Conservation (phyloP, 805 yeast species). For the Suhomyces sp. region DNA sequence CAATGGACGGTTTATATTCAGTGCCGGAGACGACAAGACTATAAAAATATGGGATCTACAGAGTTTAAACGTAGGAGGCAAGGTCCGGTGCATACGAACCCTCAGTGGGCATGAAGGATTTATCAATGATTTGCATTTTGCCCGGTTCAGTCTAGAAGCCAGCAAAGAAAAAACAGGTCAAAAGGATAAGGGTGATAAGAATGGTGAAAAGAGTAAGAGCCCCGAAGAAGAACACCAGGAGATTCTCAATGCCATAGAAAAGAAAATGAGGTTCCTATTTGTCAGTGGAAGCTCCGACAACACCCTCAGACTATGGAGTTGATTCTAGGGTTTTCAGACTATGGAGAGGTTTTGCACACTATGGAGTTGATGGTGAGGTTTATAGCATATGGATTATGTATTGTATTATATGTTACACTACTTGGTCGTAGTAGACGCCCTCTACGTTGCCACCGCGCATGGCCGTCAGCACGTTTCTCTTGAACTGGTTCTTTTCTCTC, state of each 20-base stretch:
- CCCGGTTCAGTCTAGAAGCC: constrained; percentile 34
- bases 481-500: constrained; percentile 44
- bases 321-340: background rate
- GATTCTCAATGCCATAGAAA: constrained; percentile 32
- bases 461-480: constrained; percentile 52
- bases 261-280: constrained; percentile 58
- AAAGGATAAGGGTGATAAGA: background rate
- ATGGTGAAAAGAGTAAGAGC: constrained; percentile 8
- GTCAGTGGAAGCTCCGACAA: constrained; percentile 65
- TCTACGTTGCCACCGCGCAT: constrained; percentile 74
- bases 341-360: no score
- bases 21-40: constrained; percentile 77
- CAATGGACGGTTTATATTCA: constrained; percentile 62
- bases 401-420: background rate
- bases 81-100: constrained; percentile 45
- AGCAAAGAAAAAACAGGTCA: constrained; percentile 5
- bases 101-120: constrained; percentile 73
- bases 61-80: constrained; percentile 34
- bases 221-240: constrained; percentile 21
- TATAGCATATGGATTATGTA: background rate
- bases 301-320: constrained; percentile 55
- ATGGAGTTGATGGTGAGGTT: background rate
- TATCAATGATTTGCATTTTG: constrained; percentile 60
- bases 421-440: constrained; percentile 8
- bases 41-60: constrained; percentile 75